Evolutionary conservation across 257 asterid genomes (phyloP).

Genomic region (Rehmannia glutinosa): DNA sequence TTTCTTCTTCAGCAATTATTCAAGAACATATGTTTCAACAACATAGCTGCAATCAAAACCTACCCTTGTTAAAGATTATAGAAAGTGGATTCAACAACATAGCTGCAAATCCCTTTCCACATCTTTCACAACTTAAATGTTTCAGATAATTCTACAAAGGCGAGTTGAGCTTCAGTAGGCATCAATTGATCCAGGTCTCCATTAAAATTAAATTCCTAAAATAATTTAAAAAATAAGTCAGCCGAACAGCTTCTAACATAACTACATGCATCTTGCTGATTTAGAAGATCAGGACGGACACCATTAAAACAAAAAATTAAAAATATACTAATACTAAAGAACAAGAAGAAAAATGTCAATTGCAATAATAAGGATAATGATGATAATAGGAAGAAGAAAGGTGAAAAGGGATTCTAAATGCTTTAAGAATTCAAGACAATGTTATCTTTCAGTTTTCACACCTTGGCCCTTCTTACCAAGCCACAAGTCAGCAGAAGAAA

Average conservation of each 20-base stretch:
- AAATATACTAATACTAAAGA: too few relatives aligned
- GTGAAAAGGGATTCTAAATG: not conserved
- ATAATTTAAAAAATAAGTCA: not conserved
- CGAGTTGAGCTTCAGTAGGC: not conserved
- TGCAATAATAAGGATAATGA: not conserved
- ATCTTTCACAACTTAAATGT: not conserved
- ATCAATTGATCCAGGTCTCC: not conserved
- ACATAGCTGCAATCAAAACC: too few relatives aligned
- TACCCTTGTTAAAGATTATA: not conserved
- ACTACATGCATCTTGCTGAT: not conserved
- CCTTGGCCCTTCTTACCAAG: not conserved
- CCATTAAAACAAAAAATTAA: not conserved
- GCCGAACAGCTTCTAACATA: not conserved
- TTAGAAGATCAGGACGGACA: too few relatives aligned
- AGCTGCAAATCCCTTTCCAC: too few relatives aligned
- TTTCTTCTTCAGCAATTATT: constrained; percentile 11
- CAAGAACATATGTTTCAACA: too few relatives aligned
- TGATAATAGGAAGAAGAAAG: not conserved
- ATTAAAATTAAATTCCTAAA: not conserved
- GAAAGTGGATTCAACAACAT: too few relatives aligned
- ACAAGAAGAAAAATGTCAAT: not conserved
- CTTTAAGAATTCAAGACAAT: not conserved
- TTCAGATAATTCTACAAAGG: not conserved
- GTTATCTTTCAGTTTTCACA: not conserved
- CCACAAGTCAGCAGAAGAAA: not conserved